Conservation (phyloP, 1,284 basidiomycete genomes). For the Kwoniella shivajii region DNA sequence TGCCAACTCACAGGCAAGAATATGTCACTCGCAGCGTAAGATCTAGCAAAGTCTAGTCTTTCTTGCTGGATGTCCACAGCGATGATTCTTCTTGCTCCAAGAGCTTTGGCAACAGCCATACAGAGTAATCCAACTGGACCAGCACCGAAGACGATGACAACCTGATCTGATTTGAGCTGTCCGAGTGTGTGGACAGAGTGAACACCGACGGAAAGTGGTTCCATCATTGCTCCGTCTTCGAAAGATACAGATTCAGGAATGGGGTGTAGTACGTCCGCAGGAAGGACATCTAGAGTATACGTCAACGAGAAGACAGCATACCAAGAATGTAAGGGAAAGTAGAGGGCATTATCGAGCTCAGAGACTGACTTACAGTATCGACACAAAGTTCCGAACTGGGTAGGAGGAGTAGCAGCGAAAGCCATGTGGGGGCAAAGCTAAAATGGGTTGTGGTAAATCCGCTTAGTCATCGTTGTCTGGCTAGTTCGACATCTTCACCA, state of each 20-base stretch:
- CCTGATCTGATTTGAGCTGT: constrained; percentile 69
- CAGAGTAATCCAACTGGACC: constrained; percentile 91
- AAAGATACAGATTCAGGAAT: constrained; percentile 53
- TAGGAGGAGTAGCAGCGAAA: constrained; percentile 52
- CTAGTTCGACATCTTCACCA: background rate
- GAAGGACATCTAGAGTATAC: constrained; percentile 28
- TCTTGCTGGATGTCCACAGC: constrained; percentile 78
- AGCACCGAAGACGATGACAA: constrained; percentile 76
- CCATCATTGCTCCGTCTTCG: constrained; percentile 67
- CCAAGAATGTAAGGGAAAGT: too few relatives aligned
- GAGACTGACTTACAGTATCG: constrained; percentile 40
- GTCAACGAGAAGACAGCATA: too few relatives aligned
- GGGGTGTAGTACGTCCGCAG: constrained; percentile 43
- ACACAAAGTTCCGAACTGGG: constrained; percentile 49
- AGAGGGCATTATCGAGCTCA: background rate
- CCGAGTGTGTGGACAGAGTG: constrained; percentile 83
- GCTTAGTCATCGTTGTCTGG: background rate
- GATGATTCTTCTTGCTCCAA: constrained; percentile 78
- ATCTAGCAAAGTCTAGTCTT: constrained; percentile 85
- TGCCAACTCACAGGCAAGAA: constrained; percentile 62
- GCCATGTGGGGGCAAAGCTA: constrained; percentile 43
- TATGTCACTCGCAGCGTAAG: constrained; percentile 79
- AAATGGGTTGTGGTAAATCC: background rate
- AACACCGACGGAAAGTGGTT: constrained; percentile 88
- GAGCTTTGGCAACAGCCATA: constrained; percentile 89